phyloP scores from a whole-genome alignment of 192 early-diverging fungal species.

The Geranomyces michiganensis region DNA sequence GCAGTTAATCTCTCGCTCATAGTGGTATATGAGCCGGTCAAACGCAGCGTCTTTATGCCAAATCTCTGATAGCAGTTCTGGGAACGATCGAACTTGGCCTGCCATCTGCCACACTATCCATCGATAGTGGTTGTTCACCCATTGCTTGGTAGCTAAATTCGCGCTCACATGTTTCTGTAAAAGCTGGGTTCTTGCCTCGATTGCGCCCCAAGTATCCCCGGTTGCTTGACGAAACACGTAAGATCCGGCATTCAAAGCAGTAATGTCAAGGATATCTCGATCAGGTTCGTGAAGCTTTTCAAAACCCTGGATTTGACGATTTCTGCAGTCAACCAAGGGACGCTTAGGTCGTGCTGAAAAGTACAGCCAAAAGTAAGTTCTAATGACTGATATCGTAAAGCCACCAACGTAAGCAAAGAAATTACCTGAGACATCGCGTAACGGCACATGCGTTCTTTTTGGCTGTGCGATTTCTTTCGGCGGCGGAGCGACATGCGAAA shows the following conservation, averaged over 20 bases:
- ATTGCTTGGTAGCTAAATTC: slow-evolving; percentile 39
- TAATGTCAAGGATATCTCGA: slow-evolving; percentile 6
- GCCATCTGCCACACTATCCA: slow-evolving; percentile 78
- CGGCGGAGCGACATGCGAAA: too few relatives aligned
- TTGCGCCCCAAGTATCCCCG: slow-evolving; percentile 47
- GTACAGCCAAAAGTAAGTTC: too few relatives aligned
- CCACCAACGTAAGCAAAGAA: not conserved
- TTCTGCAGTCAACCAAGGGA: too few relatives aligned
- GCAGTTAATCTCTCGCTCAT: slow-evolving; percentile 69
- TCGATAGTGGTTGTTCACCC: slow-evolving; percentile 70
- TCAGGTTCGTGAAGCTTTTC: too few relatives aligned
- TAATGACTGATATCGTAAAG: too few relatives aligned
- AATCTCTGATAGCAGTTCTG: slow-evolving; percentile 33
- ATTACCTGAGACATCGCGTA: not conserved
- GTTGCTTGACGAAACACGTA: slow-evolving; percentile 1
- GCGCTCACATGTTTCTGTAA: slow-evolving; percentile 44
- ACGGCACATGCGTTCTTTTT: too few relatives aligned
- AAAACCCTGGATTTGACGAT: too few relatives aligned
- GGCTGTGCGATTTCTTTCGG: too few relatives aligned
- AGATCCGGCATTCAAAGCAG: not conserved
- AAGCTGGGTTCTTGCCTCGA: slow-evolving; percentile 49
- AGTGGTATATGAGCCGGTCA: slow-evolving; percentile 55
- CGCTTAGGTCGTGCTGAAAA: too few relatives aligned
- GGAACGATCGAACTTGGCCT: slow-evolving; percentile 58
- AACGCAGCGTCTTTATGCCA: slow-evolving; percentile 53